A percentile compares a stretch with the other conserved stretches of the same genome.
Evolutionary conservation across 176 grass and related monocot genomes (phyloP).

Genomic region (Poa pratensis): DNA sequence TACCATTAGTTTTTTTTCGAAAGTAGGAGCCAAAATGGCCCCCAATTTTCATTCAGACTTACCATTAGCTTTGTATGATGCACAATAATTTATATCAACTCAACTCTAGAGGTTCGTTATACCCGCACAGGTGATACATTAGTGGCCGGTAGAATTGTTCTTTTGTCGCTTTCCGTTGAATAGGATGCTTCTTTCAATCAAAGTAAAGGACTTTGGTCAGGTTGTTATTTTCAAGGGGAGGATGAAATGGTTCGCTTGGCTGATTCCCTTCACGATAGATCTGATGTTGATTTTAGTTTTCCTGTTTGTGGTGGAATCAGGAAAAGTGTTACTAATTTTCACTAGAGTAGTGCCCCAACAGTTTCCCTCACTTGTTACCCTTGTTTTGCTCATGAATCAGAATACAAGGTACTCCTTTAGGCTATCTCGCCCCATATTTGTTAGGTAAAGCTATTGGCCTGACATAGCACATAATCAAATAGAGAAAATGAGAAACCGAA

Average conservation of each 20-base stretch:
- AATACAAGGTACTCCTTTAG: slow-evolving; percentile 38
- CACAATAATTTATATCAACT: neutral
- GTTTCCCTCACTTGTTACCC: neutral
- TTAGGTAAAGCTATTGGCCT: slow-evolving; percentile 32
- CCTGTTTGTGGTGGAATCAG: slow-evolving; percentile 31
- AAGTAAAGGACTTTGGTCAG: slow-evolving; percentile 34
- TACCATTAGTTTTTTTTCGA: no score
- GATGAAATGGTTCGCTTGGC: slow-evolving; percentile 3
- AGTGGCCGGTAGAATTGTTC: neutral
- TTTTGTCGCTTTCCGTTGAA: slow-evolving; percentile 28
- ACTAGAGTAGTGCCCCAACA: slow-evolving; percentile 22
- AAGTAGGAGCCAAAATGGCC: no score
- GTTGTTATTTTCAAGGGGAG: slow-evolving; percentile 25
- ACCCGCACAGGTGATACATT: slow-evolving; percentile 3
- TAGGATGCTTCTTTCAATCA: slow-evolving; percentile 29
- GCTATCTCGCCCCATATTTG: neutral
- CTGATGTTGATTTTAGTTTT: slow-evolving; percentile 29
- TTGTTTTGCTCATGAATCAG: slow-evolving; percentile 12
- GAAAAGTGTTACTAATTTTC: slow-evolving; percentile 9
- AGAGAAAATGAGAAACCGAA: slow-evolving; percentile 7
- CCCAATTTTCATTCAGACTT: no score
- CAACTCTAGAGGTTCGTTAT: slow-evolving; percentile 3
- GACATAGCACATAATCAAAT: slow-evolving; percentile 24
- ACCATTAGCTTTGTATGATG: neutral
- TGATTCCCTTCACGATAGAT: slow-evolving; percentile 7